Percentiles rank a stretch among this genome's conserved stretches.
phyloP scores from a whole-genome alignment of 805 yeast species.

The Kazachstania kunashirensis region DNA sequence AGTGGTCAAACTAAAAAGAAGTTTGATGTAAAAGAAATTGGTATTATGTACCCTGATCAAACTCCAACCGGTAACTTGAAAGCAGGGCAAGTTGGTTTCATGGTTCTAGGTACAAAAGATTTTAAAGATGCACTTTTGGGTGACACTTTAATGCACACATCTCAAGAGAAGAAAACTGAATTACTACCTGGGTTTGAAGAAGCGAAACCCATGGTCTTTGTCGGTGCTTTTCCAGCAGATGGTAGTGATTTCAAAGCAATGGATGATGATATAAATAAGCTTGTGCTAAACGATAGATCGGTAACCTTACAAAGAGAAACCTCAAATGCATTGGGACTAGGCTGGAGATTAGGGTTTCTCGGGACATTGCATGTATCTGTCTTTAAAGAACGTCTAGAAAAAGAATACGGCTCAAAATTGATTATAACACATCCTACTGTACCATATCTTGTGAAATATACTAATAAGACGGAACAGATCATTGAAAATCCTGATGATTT shows the following conservation, averaged over 20 bases:
- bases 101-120: conserved; percentile 89
- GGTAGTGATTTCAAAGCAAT: conserved; percentile 80
- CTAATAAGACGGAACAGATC: conserved; percentile 52
- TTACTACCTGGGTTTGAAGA: conserved; percentile 93
- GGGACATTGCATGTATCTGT: conserved; percentile 95
- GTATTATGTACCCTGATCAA: conserved; percentile 90
- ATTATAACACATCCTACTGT: conserved; percentile 94
- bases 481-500: conserved; percentile 90
- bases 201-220: conserved; percentile 96
- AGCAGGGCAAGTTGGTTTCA: conserved; percentile 93
- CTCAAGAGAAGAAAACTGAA: conserved; percentile 45
- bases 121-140: conserved; percentile 84
- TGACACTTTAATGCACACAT: conserved; percentile 68
- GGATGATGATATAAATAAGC: conserved; percentile 82
- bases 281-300: conserved; percentile 85
- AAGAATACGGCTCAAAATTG: conserved; percentile 87
- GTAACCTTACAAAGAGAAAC: conserved; percentile 85
- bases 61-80: conserved; percentile 49
- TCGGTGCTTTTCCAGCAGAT: conserved; percentile 96
- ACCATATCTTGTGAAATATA: conserved; percentile 70
- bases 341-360: conserved; percentile 92
- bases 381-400: conserved; percentile 81
- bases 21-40: conserved; percentile 87
- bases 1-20: conserved; percentile 68
- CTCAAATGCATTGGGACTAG: conserved; percentile 90